Percentiles rank a stretch among this genome's conserved stretches.
phyloP scores from a whole-genome alignment of 169 alveolate genomes.

The Amoebophrya sp. region DNA sequence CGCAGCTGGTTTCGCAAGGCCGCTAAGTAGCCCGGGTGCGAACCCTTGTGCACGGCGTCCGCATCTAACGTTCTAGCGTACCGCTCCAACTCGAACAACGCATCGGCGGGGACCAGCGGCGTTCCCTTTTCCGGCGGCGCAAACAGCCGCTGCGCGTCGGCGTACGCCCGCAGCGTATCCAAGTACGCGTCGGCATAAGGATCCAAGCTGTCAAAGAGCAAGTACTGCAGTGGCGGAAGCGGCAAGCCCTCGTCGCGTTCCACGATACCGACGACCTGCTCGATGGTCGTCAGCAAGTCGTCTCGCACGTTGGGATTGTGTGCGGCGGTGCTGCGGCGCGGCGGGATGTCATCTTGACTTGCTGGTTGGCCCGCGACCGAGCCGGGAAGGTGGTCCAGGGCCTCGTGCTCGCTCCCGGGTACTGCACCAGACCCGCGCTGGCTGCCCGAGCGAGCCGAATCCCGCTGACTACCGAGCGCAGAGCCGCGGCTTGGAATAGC shows the following conservation, averaged over 20 bases:
- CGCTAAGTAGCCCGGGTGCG: not conserved
- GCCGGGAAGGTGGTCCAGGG: no score
- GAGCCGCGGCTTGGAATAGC: no score
- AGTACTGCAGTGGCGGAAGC: not conserved
- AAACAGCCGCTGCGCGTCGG: constrained; percentile 9
- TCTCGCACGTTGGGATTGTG: no score
- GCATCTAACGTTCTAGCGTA: not conserved
- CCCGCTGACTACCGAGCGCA: no score
- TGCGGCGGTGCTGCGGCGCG: no score
- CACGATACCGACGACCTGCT: not conserved
- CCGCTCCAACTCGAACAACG: not conserved
- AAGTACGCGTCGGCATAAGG: not conserved
- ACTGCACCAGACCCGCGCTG: no score
- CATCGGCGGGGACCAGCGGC: not conserved
- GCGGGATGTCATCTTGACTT: no score
- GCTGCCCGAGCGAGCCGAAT: no score
- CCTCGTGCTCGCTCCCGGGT: no score
- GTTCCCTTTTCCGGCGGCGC: no score
- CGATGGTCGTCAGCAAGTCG: not conserved
- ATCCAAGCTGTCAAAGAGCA: not conserved
- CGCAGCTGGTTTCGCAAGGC: constrained; percentile 6
- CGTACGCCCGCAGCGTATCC: constrained; percentile 5
- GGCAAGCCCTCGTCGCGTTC: not conserved
- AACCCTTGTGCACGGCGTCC: not conserved
- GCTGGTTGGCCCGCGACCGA: no score